A percentile compares a stretch with the other conserved stretches of the same genome.
Evolutionary conservation across 176 grass and related monocot species (phyloP).

Genomic region (Ananas comosus): DNA sequence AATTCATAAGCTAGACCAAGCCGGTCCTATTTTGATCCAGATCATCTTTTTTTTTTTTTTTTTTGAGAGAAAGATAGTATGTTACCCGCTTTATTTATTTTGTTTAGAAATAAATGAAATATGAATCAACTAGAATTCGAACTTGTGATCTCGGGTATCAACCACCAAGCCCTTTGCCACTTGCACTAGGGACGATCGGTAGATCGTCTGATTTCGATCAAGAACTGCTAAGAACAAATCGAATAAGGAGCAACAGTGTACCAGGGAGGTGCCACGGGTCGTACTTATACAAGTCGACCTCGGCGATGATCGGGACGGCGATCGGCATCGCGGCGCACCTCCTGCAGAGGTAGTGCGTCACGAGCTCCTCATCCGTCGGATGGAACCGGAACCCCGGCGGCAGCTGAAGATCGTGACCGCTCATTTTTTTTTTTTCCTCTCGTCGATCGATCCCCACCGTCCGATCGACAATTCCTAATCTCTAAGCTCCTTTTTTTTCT

Average conservation of each 20-base stretch:
- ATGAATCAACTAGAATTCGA: too few relatives aligned
- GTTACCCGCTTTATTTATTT: too few relatives aligned
- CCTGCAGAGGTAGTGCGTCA: conserved; percentile 53
- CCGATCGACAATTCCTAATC: not conserved
- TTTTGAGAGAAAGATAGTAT: too few relatives aligned
- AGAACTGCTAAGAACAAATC: not conserved
- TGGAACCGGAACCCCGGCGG: conserved; percentile 14
- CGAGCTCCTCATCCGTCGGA: conserved; percentile 16
- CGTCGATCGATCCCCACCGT: not conserved
- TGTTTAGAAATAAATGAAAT: too few relatives aligned
- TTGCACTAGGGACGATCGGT: too few relatives aligned
- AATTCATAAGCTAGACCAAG: too few relatives aligned
- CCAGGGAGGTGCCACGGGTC: conserved; percentile 32
- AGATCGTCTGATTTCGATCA: not conserved
- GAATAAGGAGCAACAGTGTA: not conserved
- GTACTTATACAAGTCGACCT: conserved; percentile 9
- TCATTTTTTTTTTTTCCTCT: conserved; percentile 9
- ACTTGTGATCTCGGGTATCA: too few relatives aligned
- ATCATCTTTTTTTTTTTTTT: too few relatives aligned
- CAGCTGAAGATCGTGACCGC: conserved; percentile 21
- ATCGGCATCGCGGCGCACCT: conserved; percentile 37
- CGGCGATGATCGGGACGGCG: conserved; percentile 1
- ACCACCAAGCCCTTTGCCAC: too few relatives aligned
- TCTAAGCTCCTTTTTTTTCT: not conserved
- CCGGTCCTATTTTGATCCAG: too few relatives aligned